phyloP scores from a whole-genome alignment of 768 basidiomycete genomes.

The Cystobasidiopsis lactophilus region DNA sequence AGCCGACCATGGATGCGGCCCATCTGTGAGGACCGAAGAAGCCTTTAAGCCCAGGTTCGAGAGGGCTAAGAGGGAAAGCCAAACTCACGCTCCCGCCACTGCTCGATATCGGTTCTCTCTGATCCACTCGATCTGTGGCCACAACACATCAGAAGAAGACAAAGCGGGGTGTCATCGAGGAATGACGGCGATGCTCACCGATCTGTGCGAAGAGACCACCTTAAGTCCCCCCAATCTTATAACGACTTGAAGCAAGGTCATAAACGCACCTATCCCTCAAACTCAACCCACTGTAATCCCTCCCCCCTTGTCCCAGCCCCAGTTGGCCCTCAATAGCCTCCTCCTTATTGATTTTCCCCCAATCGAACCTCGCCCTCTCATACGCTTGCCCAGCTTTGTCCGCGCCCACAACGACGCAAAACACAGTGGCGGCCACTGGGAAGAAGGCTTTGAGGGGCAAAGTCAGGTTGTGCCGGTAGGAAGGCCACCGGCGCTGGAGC shows the following conservation, averaged over 20 bases:
- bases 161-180: no score
- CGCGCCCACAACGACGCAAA: neutral
- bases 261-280: neutral
- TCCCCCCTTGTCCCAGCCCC: neutral
- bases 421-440: slow-evolving; percentile 3
- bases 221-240: no score
- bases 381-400: neutral
- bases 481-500: no score
- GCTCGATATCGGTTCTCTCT: slow-evolving; percentile 13
- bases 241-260: no score
- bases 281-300: neutral
- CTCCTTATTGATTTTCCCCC: neutral
- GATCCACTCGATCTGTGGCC: slow-evolving; percentile 5
- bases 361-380: neutral
- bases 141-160: neutral
- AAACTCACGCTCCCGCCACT: no score
- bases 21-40: neutral
- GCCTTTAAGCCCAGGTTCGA: neutral
- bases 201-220: no score
- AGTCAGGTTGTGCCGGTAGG: slow-evolving; percentile 7
- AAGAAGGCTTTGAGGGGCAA: slow-evolving; percentile 16
- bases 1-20: slow-evolving; percentile 13
- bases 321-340: neutral
- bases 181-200: no score
- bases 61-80: no score